Conservation (phyloP, 1,284 basidiomycete genomes). For the Schizophyllum commune region DNA sequence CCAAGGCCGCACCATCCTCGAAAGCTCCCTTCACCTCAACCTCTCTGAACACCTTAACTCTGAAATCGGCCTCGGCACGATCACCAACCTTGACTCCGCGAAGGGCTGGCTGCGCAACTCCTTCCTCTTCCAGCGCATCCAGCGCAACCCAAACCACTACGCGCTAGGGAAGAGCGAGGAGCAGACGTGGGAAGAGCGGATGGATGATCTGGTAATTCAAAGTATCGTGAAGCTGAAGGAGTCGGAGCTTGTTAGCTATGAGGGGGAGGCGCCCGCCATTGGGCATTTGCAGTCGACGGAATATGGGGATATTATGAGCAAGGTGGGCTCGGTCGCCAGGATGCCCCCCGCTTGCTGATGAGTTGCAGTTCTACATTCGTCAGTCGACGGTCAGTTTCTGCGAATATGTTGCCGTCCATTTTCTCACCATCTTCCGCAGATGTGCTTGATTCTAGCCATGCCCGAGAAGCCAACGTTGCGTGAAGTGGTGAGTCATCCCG, state of each 20-base stretch:
- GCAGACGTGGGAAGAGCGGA: constrained; percentile 59
- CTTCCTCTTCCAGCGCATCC: constrained; percentile 79
- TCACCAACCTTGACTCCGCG: constrained; percentile 58
- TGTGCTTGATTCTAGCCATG: constrained; percentile 57
- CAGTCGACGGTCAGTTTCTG: constrained; percentile 48
- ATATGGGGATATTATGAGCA: constrained; percentile 81
- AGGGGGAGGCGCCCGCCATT: constrained; percentile 26
- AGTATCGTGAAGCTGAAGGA: constrained; percentile 54
- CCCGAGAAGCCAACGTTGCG: constrained; percentile 44
- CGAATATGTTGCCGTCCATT: neutral
- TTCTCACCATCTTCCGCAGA: constrained; percentile 33
- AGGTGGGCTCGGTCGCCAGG: constrained; percentile 35
- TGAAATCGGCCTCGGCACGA: constrained; percentile 82
- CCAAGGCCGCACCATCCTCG: constrained; percentile 66
- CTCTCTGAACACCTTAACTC: constrained; percentile 89
- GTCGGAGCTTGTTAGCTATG: constrained; percentile 43
- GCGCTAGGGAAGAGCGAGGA: constrained; percentile 48
- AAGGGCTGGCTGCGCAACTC: constrained; percentile 76
- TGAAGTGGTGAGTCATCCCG: constrained; percentile 48
- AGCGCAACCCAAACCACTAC: constrained; percentile 77
- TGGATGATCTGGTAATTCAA: constrained; percentile 66
- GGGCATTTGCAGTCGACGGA: constrained; percentile 52
- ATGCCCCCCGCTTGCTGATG: constrained; percentile 5
- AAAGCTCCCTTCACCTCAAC: constrained; percentile 79
- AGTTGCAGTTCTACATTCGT: constrained; percentile 58